Percentiles rank a stretch among this genome's conserved stretches.
Conservation (phyloP, 345 rosid genomes). For the Brassica incana region DNA sequence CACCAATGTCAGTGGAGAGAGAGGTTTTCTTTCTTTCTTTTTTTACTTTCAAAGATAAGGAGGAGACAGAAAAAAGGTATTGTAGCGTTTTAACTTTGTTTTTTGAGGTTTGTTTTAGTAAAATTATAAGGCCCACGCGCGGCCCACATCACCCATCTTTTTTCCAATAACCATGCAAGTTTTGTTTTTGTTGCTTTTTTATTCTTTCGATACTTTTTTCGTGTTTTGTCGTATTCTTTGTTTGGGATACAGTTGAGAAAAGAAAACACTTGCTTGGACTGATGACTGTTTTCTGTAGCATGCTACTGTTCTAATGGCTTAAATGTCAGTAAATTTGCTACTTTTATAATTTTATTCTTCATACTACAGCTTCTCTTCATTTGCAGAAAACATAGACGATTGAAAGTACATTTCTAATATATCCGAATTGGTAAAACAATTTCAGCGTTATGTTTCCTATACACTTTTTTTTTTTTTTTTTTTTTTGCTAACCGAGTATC, state of each 20-base stretch:
- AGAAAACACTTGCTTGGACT: not conserved
- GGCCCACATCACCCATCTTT: constrained; percentile 21
- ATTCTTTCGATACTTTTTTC: not conserved
- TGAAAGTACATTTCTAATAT: not conserved
- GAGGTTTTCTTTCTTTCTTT: not conserved
- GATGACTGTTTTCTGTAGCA: not conserved
- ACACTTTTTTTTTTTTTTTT: too few species aligned
- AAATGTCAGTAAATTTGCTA: not conserved
- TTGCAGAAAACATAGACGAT: not conserved
- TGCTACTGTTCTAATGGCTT: not conserved
- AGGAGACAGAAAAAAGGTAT: not conserved
- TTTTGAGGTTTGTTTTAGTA: not conserved
- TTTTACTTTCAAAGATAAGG: not conserved
- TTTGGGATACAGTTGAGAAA: not conserved
- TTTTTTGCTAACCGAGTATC: too few species aligned
- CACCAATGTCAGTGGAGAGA: constrained; percentile 30
- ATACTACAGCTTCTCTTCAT: not conserved
- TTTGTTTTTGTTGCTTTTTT: constrained; percentile 1
- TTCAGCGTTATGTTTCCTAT: not conserved
- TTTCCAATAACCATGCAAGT: constrained; percentile 6
- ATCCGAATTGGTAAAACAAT: not conserved
- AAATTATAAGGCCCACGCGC: constrained; percentile 29
- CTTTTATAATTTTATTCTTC: not conserved
- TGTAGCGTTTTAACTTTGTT: not conserved
- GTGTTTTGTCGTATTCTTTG: constrained; percentile 19